These are phyloP conservation scores for Scheffersomyces lignosus DNA, from an alignment of 805 yeast genomes.

Conservation along the genomic window DNA sequence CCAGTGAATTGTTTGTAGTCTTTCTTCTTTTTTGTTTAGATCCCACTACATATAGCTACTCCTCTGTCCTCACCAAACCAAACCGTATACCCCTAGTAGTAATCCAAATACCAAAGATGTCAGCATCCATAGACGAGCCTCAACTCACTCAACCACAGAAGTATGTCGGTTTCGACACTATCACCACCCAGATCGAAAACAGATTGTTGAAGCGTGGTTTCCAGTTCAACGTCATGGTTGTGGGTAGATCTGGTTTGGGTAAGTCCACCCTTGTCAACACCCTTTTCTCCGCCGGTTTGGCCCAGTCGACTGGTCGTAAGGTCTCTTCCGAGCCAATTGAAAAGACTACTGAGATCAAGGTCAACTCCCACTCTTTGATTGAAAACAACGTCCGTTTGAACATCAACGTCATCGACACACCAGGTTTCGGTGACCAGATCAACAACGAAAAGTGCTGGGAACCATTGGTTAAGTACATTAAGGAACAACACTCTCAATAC, in stretches of 20 bases:
- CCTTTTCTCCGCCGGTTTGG: conserved; percentile 78
- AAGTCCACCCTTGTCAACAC: conserved; percentile 92
- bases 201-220: conserved; percentile 90
- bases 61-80: too few species aligned
- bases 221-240: conserved; percentile 91
- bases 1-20: too few species aligned
- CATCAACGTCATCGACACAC: conserved; percentile 90
- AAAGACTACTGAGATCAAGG: conserved; percentile 83
- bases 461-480: conserved; percentile 88
- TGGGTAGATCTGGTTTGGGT: conserved; percentile 89
- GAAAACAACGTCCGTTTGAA: conserved; percentile 89
- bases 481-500: conserved; percentile 91
- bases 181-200: conserved; percentile 92
- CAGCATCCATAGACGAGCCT: conserved; percentile 16
- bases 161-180: conserved; percentile 96
- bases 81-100: too few species aligned
- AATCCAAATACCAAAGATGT: too few species aligned
- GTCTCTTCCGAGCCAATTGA: conserved; percentile 69
- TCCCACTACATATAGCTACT: too few species aligned
- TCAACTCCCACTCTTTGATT: conserved; percentile 63
- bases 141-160: conserved; percentile 53
- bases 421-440: conserved; percentile 97
- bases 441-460: conserved; percentile 97
- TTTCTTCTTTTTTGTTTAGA: too few species aligned
- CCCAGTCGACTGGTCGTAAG: conserved; percentile 72